phyloP scores from a whole-genome alignment of 192 early-diverging fungal genomes.

The Coemansia sp. region DNA sequence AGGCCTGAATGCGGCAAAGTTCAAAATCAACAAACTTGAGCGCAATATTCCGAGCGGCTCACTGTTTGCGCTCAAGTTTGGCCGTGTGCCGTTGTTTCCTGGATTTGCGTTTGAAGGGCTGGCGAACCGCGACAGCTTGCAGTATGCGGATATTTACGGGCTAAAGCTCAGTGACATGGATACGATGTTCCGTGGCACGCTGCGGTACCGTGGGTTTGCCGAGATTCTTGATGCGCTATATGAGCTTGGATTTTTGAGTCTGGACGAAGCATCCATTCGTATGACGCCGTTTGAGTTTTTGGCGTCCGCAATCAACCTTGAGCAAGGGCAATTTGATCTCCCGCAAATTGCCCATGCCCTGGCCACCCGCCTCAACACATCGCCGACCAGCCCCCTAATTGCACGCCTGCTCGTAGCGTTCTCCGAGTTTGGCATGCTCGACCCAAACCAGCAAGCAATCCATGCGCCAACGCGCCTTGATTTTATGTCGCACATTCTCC shows the following conservation, averaged over 20 bases:
- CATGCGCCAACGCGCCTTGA: conserved; percentile 67
- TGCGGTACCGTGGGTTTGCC: conserved; percentile 88
- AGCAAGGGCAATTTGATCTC: background rate
- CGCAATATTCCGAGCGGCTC: conserved; percentile 65
- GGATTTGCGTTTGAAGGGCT: conserved; percentile 93
- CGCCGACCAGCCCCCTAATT: conserved; percentile 46
- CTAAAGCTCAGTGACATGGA: conserved; percentile 71
- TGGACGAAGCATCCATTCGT: conserved; percentile 30
- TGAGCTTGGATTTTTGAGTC: conserved; percentile 76
- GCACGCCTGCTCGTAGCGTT: conserved; percentile 59
- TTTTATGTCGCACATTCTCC: conserved; percentile 78
- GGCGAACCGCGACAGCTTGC: conserved; percentile 91
- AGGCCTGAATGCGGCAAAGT: conserved; percentile 79
- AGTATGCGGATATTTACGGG: conserved; percentile 84
- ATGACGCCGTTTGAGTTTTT: conserved; percentile 22
- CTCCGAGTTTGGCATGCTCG: conserved; percentile 56
- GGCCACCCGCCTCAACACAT: conserved; percentile 5
- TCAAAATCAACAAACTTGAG: conserved; percentile 68
- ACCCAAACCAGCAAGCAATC: background rate
- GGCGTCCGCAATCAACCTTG: conserved; percentile 10
- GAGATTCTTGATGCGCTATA: conserved; percentile 81
- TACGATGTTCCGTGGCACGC: conserved; percentile 94
- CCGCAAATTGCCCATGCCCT: conserved; percentile 5
- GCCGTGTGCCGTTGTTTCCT: conserved; percentile 73
- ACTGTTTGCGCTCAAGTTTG: conserved; percentile 71